Evolutionary conservation across 2,329 filamentous ascomycete genomes (phyloP).

Genomic region (Microsporum ferrugineum): DNA sequence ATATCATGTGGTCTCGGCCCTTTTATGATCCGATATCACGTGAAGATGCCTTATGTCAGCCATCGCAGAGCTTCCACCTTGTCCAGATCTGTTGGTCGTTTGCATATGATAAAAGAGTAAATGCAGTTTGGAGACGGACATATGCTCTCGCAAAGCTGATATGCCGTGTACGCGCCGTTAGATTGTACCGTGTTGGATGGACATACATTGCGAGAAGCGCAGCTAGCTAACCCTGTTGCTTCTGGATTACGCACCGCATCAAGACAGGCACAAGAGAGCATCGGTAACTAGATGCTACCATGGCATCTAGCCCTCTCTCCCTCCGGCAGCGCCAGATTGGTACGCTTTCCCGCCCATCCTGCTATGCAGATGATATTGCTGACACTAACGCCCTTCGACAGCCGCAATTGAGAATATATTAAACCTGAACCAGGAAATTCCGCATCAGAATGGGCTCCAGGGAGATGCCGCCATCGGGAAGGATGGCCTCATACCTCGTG

Average conservation of each 20-base stretch:
- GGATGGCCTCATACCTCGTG: constrained; percentile 52
- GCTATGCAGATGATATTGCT: background rate
- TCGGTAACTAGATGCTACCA: constrained; percentile 24
- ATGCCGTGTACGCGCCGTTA: background rate
- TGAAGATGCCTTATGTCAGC: background rate
- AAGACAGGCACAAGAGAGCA: background rate
- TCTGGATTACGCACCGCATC: background rate
- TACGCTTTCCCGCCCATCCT: constrained; percentile 28
- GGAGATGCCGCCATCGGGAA: constrained; percentile 45
- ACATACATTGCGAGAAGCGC: background rate
- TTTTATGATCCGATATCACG: background rate
- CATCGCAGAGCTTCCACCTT: background rate
- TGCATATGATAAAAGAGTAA: too few species aligned
- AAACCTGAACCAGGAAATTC: constrained; percentile 69
- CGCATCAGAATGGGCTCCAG: constrained; percentile 36
- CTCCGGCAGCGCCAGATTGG: constrained; percentile 63
- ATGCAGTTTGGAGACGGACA: too few species aligned
- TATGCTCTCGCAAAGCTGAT: background rate
- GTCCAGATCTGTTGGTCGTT: background rate
- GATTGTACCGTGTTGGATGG: background rate
- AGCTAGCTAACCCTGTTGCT: background rate
- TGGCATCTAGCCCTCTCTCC: constrained; percentile 47
- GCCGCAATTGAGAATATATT: constrained; percentile 91
- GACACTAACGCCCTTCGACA: constrained; percentile 27
- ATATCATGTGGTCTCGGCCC: background rate